These are phyloP conservation scores for Boletus sp. DNA, from an alignment of 768 basidiomycete genomes.

Conservation along the genomic window DNA sequence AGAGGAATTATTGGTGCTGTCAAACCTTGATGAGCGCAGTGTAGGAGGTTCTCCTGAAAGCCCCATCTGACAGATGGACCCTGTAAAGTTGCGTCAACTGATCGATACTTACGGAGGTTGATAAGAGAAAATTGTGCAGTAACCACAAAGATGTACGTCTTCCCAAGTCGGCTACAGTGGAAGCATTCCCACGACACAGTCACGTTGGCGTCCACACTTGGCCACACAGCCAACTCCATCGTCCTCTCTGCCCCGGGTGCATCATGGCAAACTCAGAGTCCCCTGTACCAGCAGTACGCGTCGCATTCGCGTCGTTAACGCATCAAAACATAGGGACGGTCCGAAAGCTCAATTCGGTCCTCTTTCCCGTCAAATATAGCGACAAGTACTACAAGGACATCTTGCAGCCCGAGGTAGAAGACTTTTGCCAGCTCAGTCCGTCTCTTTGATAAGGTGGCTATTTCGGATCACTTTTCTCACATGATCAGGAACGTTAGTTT, in stretches of 20 bases:
- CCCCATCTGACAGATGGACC: slow-evolving; percentile 22
- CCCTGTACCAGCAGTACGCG: slow-evolving; percentile 33
- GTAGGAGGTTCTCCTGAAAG: slow-evolving; percentile 4
- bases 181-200: slow-evolving; percentile 23
- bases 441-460: slow-evolving; percentile 18
- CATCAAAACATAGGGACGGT: slow-evolving; percentile 80
- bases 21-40: slow-evolving; percentile 26
- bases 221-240: slow-evolving; percentile 15
- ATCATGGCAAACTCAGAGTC: slow-evolving; percentile 25
- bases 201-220: slow-evolving; percentile 9
- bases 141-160: slow-evolving; percentile 15
- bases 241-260: background rate
- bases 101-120: slow-evolving; percentile 22
- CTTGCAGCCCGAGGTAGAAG: slow-evolving; percentile 70
- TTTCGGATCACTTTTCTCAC: slow-evolving; percentile 21
- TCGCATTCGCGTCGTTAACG: slow-evolving; percentile 72
- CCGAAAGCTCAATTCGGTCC: slow-evolving; percentile 60
- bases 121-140: slow-evolving; percentile 21
- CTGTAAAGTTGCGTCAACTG: slow-evolving; percentile 20
- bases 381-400: slow-evolving; percentile 86
- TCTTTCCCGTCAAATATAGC: slow-evolving; percentile 88
- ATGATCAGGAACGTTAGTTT: slow-evolving; percentile 50
- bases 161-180: slow-evolving; percentile 8
- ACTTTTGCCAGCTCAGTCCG: slow-evolving; percentile 86
- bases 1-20: slow-evolving; percentile 23